Evolutionary conservation across 75 land plant genomes (phyloP), one percentile per base, ranked within the genome.

Genomic region (Pinus albicaulis): DNA sequence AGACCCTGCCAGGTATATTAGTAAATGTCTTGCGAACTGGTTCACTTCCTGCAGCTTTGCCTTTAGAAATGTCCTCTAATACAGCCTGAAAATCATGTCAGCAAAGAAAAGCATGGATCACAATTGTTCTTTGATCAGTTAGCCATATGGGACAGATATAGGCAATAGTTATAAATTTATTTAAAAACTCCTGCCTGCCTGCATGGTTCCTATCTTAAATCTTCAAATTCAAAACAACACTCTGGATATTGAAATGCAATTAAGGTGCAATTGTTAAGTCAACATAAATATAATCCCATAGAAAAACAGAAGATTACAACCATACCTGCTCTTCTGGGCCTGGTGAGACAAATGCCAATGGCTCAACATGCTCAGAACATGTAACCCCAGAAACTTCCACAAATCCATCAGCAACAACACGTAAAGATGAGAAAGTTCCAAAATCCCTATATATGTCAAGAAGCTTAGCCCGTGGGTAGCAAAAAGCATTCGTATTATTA

Each of bases 281-380:
- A 28, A 28, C 31, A 28, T 28, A 28, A 28, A 28, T 0, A 28
- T 1, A 28, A 28, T 28, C 31, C 31, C 31, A 28, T 28, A 28
- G 31, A 28, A 28, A 28, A 28, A 28, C 31, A 28, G 31, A 28
- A 28, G 31, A 28, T 28, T 28, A 28, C 31, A 1, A 28, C 31
- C 31, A 28, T 28, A 28, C 99, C 98, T 95, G 94, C 73, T 97
- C 99, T 61, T 95, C 98, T 31, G 81, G 68, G 70, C 86, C 91
- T 55, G 98, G 99, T 2, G 82, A 59, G 56, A 92, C 79, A 88
- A 97, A 91, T 25, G 99, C 99, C 76, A 91, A 74, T 11, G 99
- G 99, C 76, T 93, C 91, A 13, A 89, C 16, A 61, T 75, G 66
- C 15, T 59, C 68, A 23, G 74, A 52, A 70, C 82, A 83, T 13